phyloP scores from a whole-genome alignment of 2,329 filamentous ascomycete species.

The Colletotrichum tofieldiae region DNA sequence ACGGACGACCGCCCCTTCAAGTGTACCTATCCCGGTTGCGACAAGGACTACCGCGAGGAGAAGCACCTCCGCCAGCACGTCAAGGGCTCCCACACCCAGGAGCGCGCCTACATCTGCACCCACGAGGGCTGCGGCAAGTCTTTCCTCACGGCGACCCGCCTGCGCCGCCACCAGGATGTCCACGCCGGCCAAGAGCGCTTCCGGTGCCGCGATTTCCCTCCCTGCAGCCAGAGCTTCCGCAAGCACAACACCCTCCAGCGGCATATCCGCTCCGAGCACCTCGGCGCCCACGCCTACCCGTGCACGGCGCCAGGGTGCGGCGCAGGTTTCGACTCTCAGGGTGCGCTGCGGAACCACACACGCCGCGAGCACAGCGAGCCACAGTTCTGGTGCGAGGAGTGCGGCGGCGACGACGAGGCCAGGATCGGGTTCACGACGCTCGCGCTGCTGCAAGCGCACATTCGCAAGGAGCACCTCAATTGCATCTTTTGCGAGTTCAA shows the following conservation, averaged over 20 bases:
- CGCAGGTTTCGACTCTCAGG: slow-evolving; percentile 81
- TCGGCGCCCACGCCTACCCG: slow-evolving; percentile 78
- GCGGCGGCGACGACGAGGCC: slow-evolving; percentile 62
- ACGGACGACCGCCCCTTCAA: slow-evolving; percentile 86
- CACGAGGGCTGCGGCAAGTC: slow-evolving; percentile 82
- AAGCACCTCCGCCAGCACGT: slow-evolving; percentile 91
- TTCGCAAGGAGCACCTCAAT: slow-evolving; percentile 79
- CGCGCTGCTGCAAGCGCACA: slow-evolving; percentile 80
- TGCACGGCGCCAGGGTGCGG: slow-evolving; percentile 76
- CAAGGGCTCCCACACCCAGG: slow-evolving; percentile 83
- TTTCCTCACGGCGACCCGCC: slow-evolving; percentile 84
- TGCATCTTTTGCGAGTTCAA: slow-evolving; percentile 82
- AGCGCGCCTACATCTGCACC: slow-evolving; percentile 79
- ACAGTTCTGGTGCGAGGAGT: slow-evolving; percentile 85
- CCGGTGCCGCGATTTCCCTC: slow-evolving; percentile 78
- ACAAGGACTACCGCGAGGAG: slow-evolving; percentile 87
- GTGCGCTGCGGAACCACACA: slow-evolving; percentile 80
- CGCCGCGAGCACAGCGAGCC: slow-evolving; percentile 78
- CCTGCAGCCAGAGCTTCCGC: slow-evolving; percentile 84
- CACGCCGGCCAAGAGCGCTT: slow-evolving; percentile 85
- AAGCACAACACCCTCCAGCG: slow-evolving; percentile 90
- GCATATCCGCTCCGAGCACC: slow-evolving; percentile 84
- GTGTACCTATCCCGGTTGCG: slow-evolving; percentile 80
- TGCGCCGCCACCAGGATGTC: slow-evolving; percentile 83
- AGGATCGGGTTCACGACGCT: slow-evolving; percentile 80